Base-by-base conservation (phyloP, 2,329 filamentous ascomycete species). In the Aspergillus sp. region DNA sequence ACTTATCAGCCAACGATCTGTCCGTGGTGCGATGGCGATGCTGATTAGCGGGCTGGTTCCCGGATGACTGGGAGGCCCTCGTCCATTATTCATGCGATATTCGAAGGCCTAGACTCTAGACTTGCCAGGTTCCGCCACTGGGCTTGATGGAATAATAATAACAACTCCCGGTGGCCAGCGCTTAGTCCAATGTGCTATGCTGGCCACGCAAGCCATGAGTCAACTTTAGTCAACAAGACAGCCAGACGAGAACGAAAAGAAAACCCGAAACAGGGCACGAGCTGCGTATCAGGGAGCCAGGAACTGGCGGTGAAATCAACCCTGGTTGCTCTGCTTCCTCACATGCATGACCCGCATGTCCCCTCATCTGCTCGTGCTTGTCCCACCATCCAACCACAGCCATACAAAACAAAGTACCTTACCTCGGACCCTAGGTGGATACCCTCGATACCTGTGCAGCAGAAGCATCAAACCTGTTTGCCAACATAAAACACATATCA, bases 351-450 rank as follows among this genome's bases (percentile, higher is more conserved):
- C 26, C 26, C 20, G 48, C 48, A 51, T 51, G 48, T 36, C 24
- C 48, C 48, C 48, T 51, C 39, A 42, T 30, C 36, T 51, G 48
- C 48, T 50, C 8, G 30, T 34, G 45, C 45, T 30, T 48, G 45
- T 48, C 45, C 45, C 18, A 48, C 45, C 45, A 13, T 38, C 32
- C 48, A 34, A 24, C 48, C 32, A 34, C 48, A 20, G 34, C n/a
- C 43, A n/a, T 9, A 18, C 13, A 5, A 36, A 3, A 36, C 34
- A 36, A 36, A 36, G 34, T 36, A 36, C 34, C 34, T 36, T 36
- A 36, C 34, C 34, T n/a, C 5, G 12, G 5, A 5, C 34, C 24
- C 26, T 30, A 9, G 26, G 26, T 30, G 11, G 3, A 11, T 1
- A 30, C 26, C 26, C 26, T 30, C 9, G 9, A 9, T 30, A 30